A percentile compares a stretch with the other conserved stretches of the same genome.
phyloP scores from a whole-genome alignment of 169 alveolate species.

The Plasmodium falciparum region DNA sequence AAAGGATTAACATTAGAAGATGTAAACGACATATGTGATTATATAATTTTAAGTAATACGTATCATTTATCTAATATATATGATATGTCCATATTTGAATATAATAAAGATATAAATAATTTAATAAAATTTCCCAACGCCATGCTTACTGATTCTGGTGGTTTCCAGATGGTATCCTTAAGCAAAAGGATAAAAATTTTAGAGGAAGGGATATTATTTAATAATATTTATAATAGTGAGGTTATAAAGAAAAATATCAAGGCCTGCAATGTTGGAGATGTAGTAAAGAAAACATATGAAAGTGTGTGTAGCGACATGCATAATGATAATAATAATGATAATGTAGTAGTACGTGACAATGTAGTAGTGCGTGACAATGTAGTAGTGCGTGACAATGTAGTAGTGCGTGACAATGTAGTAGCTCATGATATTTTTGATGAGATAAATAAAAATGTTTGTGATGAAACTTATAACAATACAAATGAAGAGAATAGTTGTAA shows the following conservation, averaged over 20 bases:
- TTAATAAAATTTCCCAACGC: constrained; percentile 95
- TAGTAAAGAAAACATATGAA: background rate
- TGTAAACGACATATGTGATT: constrained; percentile 78
- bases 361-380: no score
- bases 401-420: no score
- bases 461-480: no score
- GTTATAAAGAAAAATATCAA: constrained; percentile 17
- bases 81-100: constrained; percentile 92
- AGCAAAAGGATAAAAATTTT: constrained; percentile 90
- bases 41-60: constrained; percentile 95
- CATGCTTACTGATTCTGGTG: constrained; percentile 98
- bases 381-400: no score
- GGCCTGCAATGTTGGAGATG: background rate
- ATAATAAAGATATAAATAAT: constrained; percentile 94
- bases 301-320: background rate
- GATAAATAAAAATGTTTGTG: no score
- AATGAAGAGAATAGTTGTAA: no score
- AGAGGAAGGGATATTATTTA: constrained; percentile 97
- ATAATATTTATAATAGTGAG: constrained; percentile 86
- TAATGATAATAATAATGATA: no score
- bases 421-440: no score
- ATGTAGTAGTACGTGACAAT: no score
- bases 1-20: constrained; percentile 81
- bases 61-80: constrained; percentile 97
- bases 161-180: constrained; percentile 96